These are phyloP conservation scores for Trichoderma afroharzianum DNA, from an alignment of 2,329 filamentous ascomycete genomes.

Conservation along the genomic window DNA sequence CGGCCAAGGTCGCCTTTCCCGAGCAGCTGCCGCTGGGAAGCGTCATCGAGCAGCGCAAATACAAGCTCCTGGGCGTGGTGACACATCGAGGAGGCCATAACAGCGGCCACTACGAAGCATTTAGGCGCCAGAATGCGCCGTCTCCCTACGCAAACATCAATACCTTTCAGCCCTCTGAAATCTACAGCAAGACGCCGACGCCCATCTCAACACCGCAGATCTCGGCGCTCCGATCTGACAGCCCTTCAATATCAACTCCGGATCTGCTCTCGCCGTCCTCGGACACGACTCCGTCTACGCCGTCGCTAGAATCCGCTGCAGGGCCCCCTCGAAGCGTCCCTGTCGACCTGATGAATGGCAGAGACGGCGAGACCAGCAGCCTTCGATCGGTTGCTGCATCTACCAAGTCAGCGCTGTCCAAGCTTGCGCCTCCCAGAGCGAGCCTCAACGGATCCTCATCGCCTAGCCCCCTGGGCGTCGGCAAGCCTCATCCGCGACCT, in stretches of 20 bases:
- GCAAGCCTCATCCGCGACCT: constrained; percentile 39
- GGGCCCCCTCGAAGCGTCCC: constrained; percentile 33
- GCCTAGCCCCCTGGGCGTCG: constrained; percentile 21
- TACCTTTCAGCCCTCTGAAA: constrained; percentile 70
- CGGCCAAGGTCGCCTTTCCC: constrained; percentile 88
- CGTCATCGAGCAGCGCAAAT: constrained; percentile 71
- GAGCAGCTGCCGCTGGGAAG: constrained; percentile 81
- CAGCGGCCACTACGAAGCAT: constrained; percentile 96
- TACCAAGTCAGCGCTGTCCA: constrained; percentile 51
- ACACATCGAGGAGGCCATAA: constrained; percentile 95
- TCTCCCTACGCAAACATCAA: constrained; percentile 79
- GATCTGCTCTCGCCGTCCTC: constrained; percentile 43
- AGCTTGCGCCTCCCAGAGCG: constrained; percentile 40
- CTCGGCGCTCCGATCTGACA: constrained; percentile 36
- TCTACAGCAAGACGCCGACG: constrained; percentile 63
- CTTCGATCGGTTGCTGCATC: constrained; percentile 56
- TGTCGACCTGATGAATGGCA: constrained; percentile 26
- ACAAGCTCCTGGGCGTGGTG: constrained; percentile 81
- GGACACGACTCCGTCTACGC: constrained; percentile 33
- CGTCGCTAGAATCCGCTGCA: constrained; percentile 35
- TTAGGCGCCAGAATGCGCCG: constrained; percentile 77
- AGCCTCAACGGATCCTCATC: constrained; percentile 25
- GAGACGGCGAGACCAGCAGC: constrained; percentile 48
- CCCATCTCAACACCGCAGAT: constrained; percentile 48
- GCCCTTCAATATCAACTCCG: constrained; percentile 45